These are phyloP conservation scores for Deuterostichococcus epilithicus DNA, from an alignment of 139 green algal species.

Conservation along the genomic window DNA sequence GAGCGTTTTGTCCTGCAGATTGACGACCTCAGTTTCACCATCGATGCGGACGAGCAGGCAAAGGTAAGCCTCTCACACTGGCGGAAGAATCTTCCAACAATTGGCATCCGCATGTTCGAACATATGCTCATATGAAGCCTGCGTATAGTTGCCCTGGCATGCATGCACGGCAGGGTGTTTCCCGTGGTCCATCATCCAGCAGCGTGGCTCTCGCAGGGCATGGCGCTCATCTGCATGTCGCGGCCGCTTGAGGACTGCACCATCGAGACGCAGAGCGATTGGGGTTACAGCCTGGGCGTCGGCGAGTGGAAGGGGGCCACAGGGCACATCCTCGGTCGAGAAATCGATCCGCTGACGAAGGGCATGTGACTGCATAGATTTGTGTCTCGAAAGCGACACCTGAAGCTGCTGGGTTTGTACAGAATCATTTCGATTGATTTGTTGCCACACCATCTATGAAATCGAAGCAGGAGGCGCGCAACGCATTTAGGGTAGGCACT, in stretches of 20 bases:
- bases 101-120: background rate
- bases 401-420: too few relatives aligned
- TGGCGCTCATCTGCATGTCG: conserved; percentile 88
- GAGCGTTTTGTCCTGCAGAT: conserved; percentile 45
- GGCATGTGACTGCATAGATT: too few relatives aligned
- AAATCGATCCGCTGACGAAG: background rate
- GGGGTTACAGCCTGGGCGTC: conserved; percentile 82
- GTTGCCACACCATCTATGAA: too few relatives aligned
- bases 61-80: conserved; percentile 2
- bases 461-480: too few relatives aligned
- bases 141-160: too few relatives aligned
- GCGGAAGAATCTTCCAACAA: background rate
- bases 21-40: conserved; percentile 78
- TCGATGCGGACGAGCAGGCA: conserved; percentile 73
- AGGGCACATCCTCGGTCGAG: conserved; percentile 50
- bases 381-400: too few relatives aligned
- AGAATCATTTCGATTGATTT: too few relatives aligned
- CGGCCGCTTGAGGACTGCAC: conserved; percentile 60
- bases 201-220: conserved; percentile 42
- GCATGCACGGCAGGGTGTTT: background rate
- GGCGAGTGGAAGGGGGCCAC: conserved; percentile 85
- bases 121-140: background rate
- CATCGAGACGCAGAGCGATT: conserved; percentile 90
- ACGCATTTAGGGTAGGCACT: too few relatives aligned
- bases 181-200: background rate